phyloP scores from a whole-genome alignment of 1,284 basidiomycete genomes.

The Sparassis latifolia region DNA sequence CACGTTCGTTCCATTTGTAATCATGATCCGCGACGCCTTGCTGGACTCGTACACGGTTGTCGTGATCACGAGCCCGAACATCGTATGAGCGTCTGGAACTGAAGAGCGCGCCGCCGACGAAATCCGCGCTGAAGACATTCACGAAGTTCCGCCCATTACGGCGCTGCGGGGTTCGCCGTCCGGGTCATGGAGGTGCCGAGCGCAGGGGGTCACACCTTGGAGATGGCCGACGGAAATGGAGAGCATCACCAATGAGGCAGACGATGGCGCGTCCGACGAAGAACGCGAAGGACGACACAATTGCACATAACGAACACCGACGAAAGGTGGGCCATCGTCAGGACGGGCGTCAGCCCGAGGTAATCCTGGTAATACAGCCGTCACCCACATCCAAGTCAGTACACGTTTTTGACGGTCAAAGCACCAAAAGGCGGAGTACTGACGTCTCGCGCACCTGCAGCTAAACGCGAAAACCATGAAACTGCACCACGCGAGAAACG shows the following conservation, averaged over 20 bases:
- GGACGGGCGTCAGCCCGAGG: conserved; percentile 44
- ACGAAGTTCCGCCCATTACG: conserved; percentile 75
- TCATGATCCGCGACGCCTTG: conserved; percentile 23
- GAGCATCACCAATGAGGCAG: conserved; percentile 46
- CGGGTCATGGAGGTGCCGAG: conserved; percentile 58
- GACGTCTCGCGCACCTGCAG: conserved; percentile 32
- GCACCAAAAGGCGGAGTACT: not conserved
- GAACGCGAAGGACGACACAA: conserved; percentile 49
- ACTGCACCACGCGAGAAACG: conserved; percentile 63
- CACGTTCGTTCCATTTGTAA: conserved; percentile 26
- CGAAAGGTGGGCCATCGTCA: conserved; percentile 70
- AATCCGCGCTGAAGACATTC: conserved; percentile 73
- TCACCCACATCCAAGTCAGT: conserved; percentile 1
- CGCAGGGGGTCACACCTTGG: conserved; percentile 24
- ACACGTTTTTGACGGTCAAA: not conserved
- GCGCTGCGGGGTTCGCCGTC: conserved; percentile 44
- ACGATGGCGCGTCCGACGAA: conserved; percentile 50
- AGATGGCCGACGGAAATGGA: not conserved
- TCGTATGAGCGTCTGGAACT: conserved; percentile 58
- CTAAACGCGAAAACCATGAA: conserved; percentile 58
- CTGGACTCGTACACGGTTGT: conserved; percentile 66
- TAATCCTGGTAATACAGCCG: conserved; percentile 70
- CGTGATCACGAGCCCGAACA: conserved; percentile 29
- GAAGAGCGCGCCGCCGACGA: conserved; percentile 69
- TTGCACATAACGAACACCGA: conserved; percentile 78